These are phyloP conservation scores for Nothophaeocryptopus gaeumannii DNA, from an alignment of 2,329 filamentous ascomycete species.

Conservation along the genomic window DNA sequence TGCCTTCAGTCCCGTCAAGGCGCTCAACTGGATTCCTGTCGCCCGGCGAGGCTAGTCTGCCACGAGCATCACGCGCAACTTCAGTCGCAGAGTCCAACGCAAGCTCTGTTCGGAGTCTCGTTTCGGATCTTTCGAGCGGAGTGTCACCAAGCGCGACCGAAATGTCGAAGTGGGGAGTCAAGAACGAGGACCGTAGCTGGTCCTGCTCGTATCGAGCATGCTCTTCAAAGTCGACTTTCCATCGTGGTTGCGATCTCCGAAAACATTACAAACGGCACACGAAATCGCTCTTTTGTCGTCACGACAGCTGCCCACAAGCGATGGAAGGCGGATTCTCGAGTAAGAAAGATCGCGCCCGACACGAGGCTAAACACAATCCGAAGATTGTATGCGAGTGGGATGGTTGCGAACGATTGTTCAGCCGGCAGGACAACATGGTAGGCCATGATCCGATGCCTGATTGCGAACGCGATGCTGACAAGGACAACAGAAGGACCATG, in stretches of 20 bases:
- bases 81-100: slow-evolving; percentile 30
- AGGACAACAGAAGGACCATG: slow-evolving; percentile 29
- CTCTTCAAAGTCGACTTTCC: slow-evolving; percentile 58
- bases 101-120: slow-evolving; percentile 26
- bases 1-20: slow-evolving; percentile 12
- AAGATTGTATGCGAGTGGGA: slow-evolving; percentile 59
- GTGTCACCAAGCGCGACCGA: slow-evolving; percentile 33
- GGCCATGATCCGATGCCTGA: slow-evolving; percentile 15
- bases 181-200: slow-evolving; percentile 52
- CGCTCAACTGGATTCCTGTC: slow-evolving; percentile 20
- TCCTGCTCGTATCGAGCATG: slow-evolving; percentile 59
- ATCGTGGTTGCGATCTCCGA: slow-evolving; percentile 58
- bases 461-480: slow-evolving; percentile 6
- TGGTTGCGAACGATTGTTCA: slow-evolving; percentile 58
- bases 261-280: slow-evolving; percentile 63
- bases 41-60: slow-evolving; percentile 13
- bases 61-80: slow-evolving; percentile 23
- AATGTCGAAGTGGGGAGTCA: slow-evolving; percentile 40
- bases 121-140: slow-evolving; percentile 31
- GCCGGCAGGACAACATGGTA: slow-evolving; percentile 62
- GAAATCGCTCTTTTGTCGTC: slow-evolving; percentile 60
- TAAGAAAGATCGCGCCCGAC: slow-evolving; percentile 60
- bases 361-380: slow-evolving; percentile 62
- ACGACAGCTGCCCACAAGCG: slow-evolving; percentile 57
- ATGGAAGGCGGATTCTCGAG: slow-evolving; percentile 58